phyloP scores from a whole-genome alignment of 768 basidiomycete genomes.

The Tephrocybe sp. region DNA sequence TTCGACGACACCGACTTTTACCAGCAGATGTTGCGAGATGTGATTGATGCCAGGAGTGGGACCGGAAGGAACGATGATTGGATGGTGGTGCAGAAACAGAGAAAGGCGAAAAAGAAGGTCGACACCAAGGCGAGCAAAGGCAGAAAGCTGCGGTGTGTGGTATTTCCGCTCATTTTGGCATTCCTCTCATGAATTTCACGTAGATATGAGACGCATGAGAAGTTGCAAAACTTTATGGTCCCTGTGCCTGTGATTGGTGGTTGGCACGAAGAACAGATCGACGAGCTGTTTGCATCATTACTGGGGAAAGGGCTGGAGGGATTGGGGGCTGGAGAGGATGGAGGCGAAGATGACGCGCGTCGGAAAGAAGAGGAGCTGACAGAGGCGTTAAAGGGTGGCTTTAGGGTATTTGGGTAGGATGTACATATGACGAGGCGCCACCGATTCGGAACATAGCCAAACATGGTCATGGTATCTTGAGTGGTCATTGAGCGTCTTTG shows the following conservation, averaged over 20 bases:
- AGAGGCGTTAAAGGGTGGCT: slow-evolving; percentile 40
- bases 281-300: slow-evolving; percentile 88
- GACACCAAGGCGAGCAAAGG: slow-evolving; percentile 97
- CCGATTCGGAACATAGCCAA: slow-evolving; percentile 38
- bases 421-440: slow-evolving; percentile 20
- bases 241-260: slow-evolving; percentile 65
- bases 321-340: slow-evolving; percentile 23
- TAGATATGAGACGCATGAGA: slow-evolving; percentile 93
- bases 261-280: slow-evolving; percentile 97
- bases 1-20: slow-evolving; percentile 95
- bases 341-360: slow-evolving; percentile 23
- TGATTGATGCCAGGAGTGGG: slow-evolving; percentile 70
- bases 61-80: slow-evolving; percentile 52
- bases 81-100: slow-evolving; percentile 62
- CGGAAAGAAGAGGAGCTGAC: slow-evolving; percentile 28
- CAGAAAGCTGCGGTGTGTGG: slow-evolving; percentile 74
- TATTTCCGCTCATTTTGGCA: neutral
- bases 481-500: slow-evolving; percentile 5
- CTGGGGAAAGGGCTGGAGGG: slow-evolving; percentile 71
- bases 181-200: neutral
- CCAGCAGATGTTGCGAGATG: slow-evolving; percentile 84
- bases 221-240: slow-evolving; percentile 95
- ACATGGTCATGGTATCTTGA: slow-evolving; percentile 24
- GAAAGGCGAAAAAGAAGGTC: slow-evolving; percentile 81
- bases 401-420: slow-evolving; percentile 58